phyloP scores from a whole-genome alignment of 2,329 filamentous ascomycete genomes.

The Apiospora malaysiana region DNA sequence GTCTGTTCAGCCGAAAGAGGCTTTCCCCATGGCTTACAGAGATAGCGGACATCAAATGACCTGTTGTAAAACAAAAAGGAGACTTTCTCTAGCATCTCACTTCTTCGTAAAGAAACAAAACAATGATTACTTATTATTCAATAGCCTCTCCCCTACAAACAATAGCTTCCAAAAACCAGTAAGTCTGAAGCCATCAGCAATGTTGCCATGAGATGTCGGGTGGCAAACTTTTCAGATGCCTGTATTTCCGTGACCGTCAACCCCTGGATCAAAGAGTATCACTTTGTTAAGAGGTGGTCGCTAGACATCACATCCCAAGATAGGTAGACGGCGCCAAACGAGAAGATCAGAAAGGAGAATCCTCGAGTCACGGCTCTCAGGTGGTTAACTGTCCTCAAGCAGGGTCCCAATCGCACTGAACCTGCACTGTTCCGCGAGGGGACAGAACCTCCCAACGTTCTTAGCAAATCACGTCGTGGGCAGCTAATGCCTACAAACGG shows the following conservation, averaged over 20 bases:
- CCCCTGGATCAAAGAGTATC: background rate
- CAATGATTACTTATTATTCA: slow-evolving; percentile 20
- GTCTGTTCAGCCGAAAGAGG: slow-evolving; percentile 23
- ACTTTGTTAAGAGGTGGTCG: background rate
- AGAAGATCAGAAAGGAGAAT: background rate
- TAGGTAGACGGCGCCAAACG: background rate
- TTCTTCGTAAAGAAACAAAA: slow-evolving; percentile 22
- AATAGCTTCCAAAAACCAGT: slow-evolving; percentile 20
- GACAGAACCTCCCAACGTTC: slow-evolving; percentile 31
- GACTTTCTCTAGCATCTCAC: slow-evolving; percentile 23
- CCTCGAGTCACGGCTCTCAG: slow-evolving; percentile 48
- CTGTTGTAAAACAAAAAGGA: slow-evolving; percentile 21
- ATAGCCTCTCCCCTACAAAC: slow-evolving; percentile 24
- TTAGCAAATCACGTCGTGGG: slow-evolving; percentile 36
- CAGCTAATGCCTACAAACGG: slow-evolving; percentile 40
- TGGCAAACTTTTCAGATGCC: background rate
- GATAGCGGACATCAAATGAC: slow-evolving; percentile 26
- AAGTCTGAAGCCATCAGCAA: slow-evolving; percentile 19
- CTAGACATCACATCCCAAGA: background rate
- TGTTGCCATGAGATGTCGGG: background rate
- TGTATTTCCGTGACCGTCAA: background rate
- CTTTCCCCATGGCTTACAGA: background rate
- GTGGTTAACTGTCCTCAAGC: slow-evolving; percentile 38
- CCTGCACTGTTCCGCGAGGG: slow-evolving; percentile 45
- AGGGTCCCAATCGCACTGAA: slow-evolving; percentile 41